Conservation (phyloP, 1,139 yeast species). For the Pichia sp. region DNA sequence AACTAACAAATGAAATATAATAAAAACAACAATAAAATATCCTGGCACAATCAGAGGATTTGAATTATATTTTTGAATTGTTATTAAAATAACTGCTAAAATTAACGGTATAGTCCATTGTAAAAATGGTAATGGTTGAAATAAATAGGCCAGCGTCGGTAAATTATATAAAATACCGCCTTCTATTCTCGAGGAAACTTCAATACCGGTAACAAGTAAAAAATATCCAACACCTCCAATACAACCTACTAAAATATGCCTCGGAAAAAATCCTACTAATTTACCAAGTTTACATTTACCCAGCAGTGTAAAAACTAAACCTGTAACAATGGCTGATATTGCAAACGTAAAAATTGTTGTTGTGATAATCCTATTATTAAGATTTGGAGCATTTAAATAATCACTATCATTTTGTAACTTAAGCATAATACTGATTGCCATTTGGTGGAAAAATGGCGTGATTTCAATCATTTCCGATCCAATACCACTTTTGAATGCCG, state of each 20-base stretch:
- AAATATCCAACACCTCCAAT: conserved; percentile 98
- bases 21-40: conserved; percentile 68
- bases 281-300: conserved; percentile 81
- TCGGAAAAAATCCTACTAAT: conserved; percentile 88
- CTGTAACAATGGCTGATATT: conserved; percentile 76
- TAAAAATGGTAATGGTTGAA: conserved; percentile 36
- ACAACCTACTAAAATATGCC: conserved; percentile 93
- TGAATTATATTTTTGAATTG: conserved; percentile 58
- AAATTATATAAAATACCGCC: conserved; percentile 64
- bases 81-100: conserved; percentile 52
- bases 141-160: conserved; percentile 45
- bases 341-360: conserved; percentile 88
- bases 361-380: conserved; percentile 56
- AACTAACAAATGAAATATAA: conserved; percentile 61
- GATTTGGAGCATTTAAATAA: conserved; percentile 25
- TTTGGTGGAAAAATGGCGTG: conserved; percentile 93
- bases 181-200: conserved; percentile 73
- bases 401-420: conserved; percentile 44
- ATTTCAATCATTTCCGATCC: conserved; percentile 99
- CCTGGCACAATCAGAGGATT: conserved; percentile 77
- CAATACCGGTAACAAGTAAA: conserved; percentile 81
- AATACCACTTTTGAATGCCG: conserved; percentile 80
- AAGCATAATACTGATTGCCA: conserved; percentile 67
- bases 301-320: conserved; percentile 64
- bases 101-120: conserved; percentile 72